Evolutionary conservation across 306 rosid species (phyloP).

Genomic region (Medicago ruthenica): DNA sequence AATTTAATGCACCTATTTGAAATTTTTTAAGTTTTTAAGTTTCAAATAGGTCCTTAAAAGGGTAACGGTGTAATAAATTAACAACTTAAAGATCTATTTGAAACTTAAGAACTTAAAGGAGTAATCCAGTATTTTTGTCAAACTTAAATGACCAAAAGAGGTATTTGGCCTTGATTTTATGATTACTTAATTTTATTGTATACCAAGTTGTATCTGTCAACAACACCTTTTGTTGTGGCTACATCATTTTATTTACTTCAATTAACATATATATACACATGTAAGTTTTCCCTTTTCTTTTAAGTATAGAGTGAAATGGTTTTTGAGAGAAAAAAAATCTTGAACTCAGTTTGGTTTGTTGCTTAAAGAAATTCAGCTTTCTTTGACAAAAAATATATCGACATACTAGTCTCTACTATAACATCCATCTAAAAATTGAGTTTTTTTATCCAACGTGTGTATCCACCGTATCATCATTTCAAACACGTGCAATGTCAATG

Average conservation of each 20-base stretch:
- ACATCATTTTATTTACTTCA: slow-evolving; percentile 13
- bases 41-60: no score
- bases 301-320: background rate
- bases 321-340: background rate
- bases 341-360: background rate
- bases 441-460: background rate
- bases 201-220: background rate
- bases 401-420: no score
- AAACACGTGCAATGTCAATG: no score
- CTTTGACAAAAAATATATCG: no score
- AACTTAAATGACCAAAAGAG: no score
- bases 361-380: background rate
- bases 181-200: slow-evolving; percentile 11
- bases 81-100: no score
- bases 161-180: background rate
- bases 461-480: no score
- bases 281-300: background rate
- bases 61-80: no score
- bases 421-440: background rate
- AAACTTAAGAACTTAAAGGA: no score
- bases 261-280: background rate
- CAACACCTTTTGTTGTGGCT: slow-evolving; percentile 8
- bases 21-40: no score
- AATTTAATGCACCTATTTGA: no score
- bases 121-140: no score